Percentiles rank a stretch among this genome's conserved stretches.
These are phyloP conservation scores for Steccherinum ochraceum DNA, from an alignment of 768 basidiomycete species.

Conservation along the genomic window DNA sequence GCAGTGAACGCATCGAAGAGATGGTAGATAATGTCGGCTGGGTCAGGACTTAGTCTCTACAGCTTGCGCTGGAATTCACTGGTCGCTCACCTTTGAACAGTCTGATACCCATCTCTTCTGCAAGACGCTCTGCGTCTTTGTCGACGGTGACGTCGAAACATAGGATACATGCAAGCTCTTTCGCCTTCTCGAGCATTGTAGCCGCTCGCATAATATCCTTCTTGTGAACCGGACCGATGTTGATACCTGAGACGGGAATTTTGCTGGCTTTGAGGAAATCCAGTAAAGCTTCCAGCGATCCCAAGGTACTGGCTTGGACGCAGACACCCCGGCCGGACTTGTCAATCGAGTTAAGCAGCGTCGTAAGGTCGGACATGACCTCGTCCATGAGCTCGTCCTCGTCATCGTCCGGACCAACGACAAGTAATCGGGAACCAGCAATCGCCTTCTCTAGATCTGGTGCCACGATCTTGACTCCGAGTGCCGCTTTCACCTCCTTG, in stretches of 20 bases:
- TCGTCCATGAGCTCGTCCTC: constrained; percentile 93
- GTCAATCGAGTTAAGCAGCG: constrained; percentile 84
- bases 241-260: constrained; percentile 96
- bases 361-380: constrained; percentile 93
- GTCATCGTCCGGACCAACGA: constrained; percentile 92
- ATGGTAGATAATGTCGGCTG: constrained; percentile 98
- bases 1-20: constrained; percentile 94
- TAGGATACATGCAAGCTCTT: constrained; percentile 90
- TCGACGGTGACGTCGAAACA: constrained; percentile 96
- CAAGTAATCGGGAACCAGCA: constrained; percentile 90
- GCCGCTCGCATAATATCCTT: constrained; percentile 89
- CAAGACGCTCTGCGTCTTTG: constrained; percentile 85
- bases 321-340: constrained; percentile 96
- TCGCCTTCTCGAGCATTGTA: constrained; percentile 93
- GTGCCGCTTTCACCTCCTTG: constrained; percentile 93
- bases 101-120: constrained; percentile 90
- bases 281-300: constrained; percentile 92
- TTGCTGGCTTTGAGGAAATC: constrained; percentile 94
- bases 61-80: background rate
- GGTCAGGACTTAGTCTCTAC: constrained; percentile 3
- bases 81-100: constrained; percentile 76
- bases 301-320: constrained; percentile 95
- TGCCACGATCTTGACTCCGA: constrained; percentile 93
- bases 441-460: constrained; percentile 97
- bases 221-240: constrained; percentile 96